phyloP scores from a whole-genome alignment of 1,139 yeast species.

The Kluyveromyces marxianus region DNA sequence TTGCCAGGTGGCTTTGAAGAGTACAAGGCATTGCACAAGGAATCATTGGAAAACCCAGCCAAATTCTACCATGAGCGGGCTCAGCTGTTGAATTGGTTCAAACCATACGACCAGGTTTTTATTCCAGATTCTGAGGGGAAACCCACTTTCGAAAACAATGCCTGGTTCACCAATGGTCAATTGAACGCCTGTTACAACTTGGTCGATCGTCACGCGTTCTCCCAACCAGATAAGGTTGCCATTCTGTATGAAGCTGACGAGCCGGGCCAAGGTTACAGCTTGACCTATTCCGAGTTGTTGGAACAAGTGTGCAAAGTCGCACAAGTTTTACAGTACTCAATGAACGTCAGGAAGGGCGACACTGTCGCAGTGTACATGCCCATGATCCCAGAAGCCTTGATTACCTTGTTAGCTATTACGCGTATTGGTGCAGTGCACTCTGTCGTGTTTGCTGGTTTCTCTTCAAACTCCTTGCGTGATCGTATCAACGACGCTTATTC shows the following conservation, averaged over 20 bases:
- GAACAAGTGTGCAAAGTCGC: slow-evolving; percentile 64
- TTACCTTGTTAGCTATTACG: slow-evolving; percentile 63
- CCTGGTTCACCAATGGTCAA: slow-evolving; percentile 75
- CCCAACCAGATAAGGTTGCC: slow-evolving; percentile 67
- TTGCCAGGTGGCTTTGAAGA: slow-evolving; percentile 36
- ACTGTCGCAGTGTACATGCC: slow-evolving; percentile 82
- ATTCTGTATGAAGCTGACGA: slow-evolving; percentile 77
- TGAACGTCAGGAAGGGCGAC: slow-evolving; percentile 75
- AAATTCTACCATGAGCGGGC: slow-evolving; percentile 62
- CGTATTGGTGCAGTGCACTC: slow-evolving; percentile 80
- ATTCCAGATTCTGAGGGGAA: slow-evolving; percentile 41
- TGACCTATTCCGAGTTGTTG: slow-evolving; percentile 66
- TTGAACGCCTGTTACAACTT: slow-evolving; percentile 72
- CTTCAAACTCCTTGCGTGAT: slow-evolving; percentile 67
- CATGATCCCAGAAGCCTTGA: slow-evolving; percentile 77
- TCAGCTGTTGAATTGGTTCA: slow-evolving; percentile 54
- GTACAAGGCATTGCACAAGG: slow-evolving; percentile 52
- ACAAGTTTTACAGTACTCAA: slow-evolving; percentile 48
- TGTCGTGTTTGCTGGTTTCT: slow-evolving; percentile 79
- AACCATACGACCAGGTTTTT: slow-evolving; percentile 52
- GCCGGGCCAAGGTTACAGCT: slow-evolving; percentile 51
- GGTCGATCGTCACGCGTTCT: slow-evolving; percentile 73
- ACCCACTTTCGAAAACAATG: slow-evolving; percentile 52
- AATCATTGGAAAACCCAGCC: slow-evolving; percentile 61
- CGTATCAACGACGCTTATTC: slow-evolving; percentile 74